phyloP scores from a whole-genome alignment of 2,329 filamentous ascomycete species.

The Pestalotiopsis sp. region DNA sequence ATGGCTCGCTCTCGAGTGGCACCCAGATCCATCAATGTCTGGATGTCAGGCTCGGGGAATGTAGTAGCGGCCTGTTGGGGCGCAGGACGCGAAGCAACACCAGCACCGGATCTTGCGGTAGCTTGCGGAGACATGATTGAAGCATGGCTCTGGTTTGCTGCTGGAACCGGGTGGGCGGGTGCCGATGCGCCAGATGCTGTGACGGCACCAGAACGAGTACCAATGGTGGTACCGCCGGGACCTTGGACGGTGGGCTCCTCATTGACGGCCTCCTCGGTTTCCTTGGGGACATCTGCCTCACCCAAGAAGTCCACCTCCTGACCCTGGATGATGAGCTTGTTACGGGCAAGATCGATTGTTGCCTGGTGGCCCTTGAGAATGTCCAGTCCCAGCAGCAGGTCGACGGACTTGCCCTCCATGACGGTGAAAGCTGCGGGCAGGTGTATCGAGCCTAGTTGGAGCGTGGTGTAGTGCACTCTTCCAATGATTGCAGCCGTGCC shows the following conservation, averaged over 20 bases:
- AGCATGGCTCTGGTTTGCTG: slow-evolving; percentile 17
- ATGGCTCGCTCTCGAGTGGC: slow-evolving; percentile 78
- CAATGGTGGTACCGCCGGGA: slow-evolving; percentile 86
- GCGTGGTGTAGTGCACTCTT: slow-evolving; percentile 91
- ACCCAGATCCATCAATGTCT: slow-evolving; percentile 77
- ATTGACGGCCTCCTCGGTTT: slow-evolving; percentile 70
- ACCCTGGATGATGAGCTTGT: slow-evolving; percentile 85
- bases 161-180: slow-evolving; percentile 21
- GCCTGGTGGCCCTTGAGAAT: slow-evolving; percentile 98
- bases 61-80: slow-evolving; percentile 24
- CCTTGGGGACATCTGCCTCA: slow-evolving; percentile 92
- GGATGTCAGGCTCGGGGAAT: slow-evolving; percentile 68
- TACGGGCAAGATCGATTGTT: slow-evolving; percentile 82
- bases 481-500: slow-evolving; percentile 94
- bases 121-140: slow-evolving; percentile 23
- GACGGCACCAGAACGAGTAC: slow-evolving; percentile 79
- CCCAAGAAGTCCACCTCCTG: slow-evolving; percentile 88
- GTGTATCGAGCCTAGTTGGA: slow-evolving; percentile 86
- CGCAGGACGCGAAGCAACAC: slow-evolving; percentile 27
- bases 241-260: slow-evolving; percentile 85
- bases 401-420: slow-evolving; percentile 98
- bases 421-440: slow-evolving; percentile 96
- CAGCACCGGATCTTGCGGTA: slow-evolving; percentile 26
- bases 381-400: slow-evolving; percentile 88
- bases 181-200: slow-evolving; percentile 42